Conservation (phyloP, 2,329 filamentous ascomycete genomes). For the Delphinella strobiligena region DNA sequence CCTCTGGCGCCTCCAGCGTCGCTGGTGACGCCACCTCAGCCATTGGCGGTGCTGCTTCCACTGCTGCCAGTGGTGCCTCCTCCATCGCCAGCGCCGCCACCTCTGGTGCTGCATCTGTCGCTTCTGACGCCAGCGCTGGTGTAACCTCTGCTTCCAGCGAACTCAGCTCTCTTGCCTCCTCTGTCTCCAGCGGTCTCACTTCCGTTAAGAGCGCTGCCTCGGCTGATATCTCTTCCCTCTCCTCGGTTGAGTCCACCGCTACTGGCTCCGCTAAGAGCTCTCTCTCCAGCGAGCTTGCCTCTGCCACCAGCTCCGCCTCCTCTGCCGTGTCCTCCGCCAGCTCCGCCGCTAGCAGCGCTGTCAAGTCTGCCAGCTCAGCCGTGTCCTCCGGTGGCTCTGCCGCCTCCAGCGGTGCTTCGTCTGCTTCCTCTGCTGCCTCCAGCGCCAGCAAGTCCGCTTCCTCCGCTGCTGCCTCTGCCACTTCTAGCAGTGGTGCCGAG, state of each 20-base stretch:
- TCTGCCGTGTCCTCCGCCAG: slow-evolving; percentile 3
- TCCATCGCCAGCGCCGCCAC: slow-evolving; percentile 2
- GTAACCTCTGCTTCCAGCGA: background rate
- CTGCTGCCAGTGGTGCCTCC: slow-evolving; percentile 1
- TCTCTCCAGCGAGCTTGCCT: slow-evolving; percentile 4
- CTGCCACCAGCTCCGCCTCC: slow-evolving; percentile 3
- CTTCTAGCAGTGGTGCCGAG: slow-evolving; percentile 3
- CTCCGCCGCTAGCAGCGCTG: background rate
- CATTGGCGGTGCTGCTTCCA: slow-evolving; percentile 3
- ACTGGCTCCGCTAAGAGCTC: slow-evolving; percentile 7
- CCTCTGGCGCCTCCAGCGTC: slow-evolving; percentile 4
- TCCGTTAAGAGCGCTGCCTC: background rate
- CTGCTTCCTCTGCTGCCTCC: slow-evolving; percentile 2
- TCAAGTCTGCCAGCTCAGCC: background rate
- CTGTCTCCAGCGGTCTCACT: background rate
- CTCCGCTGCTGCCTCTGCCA: slow-evolving; percentile 6
- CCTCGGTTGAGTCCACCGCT: slow-evolving; percentile 1
- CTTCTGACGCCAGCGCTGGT: background rate
- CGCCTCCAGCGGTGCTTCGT: background rate
- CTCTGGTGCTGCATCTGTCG: slow-evolving; percentile 2
- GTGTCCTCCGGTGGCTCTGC: background rate
- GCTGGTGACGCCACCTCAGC: background rate
- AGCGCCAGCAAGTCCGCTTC: too few relatives aligned
- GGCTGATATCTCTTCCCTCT: slow-evolving; percentile 3
- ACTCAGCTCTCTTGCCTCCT: background rate